Evolutionary conservation across 169 alveolate species (phyloP).

Genomic region (Plasmodium chabaudi): DNA sequence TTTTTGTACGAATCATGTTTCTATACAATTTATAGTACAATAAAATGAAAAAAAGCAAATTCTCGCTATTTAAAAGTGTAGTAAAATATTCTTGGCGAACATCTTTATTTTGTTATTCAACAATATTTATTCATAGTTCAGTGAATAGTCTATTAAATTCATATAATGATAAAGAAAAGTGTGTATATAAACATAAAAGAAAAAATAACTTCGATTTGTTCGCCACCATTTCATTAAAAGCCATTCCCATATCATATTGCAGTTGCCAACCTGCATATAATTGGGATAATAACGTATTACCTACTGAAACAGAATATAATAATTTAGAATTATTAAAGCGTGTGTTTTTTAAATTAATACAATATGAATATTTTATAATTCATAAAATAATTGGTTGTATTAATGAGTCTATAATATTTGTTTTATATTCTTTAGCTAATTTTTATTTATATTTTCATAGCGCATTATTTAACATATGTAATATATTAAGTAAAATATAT

Average conservation of each 20-base stretch:
- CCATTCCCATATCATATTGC: slow-evolving; percentile 16
- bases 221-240: slow-evolving; percentile 4
- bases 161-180: slow-evolving; percentile 9
- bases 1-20: too few relatives aligned
- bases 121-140: slow-evolving; percentile 1
- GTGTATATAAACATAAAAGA: slow-evolving; percentile 9
- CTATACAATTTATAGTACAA: neutral
- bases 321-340: slow-evolving; percentile 6
- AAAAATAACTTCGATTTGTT: neutral
- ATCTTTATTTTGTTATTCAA: neutral
- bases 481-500: slow-evolving; percentile 7
- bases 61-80: slow-evolving; percentile 17
- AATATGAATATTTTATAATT: slow-evolving; percentile 7
- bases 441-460: slow-evolving; percentile 20
- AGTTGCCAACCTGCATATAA: slow-evolving; percentile 1
- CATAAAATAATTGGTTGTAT: slow-evolving; percentile 18
- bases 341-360: slow-evolving; percentile 11
- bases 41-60: slow-evolving; percentile 28
- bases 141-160: slow-evolving; percentile 9
- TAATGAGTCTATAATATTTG: slow-evolving; percentile 13
- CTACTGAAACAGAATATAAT: neutral
- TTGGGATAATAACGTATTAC: neutral
- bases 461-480: slow-evolving; percentile 3
- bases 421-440: slow-evolving; percentile 14
- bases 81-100: slow-evolving; percentile 18